phyloP scores from a whole-genome alignment of 371 early-diverging fungal species.

The Haplosporangium sp. region DNA sequence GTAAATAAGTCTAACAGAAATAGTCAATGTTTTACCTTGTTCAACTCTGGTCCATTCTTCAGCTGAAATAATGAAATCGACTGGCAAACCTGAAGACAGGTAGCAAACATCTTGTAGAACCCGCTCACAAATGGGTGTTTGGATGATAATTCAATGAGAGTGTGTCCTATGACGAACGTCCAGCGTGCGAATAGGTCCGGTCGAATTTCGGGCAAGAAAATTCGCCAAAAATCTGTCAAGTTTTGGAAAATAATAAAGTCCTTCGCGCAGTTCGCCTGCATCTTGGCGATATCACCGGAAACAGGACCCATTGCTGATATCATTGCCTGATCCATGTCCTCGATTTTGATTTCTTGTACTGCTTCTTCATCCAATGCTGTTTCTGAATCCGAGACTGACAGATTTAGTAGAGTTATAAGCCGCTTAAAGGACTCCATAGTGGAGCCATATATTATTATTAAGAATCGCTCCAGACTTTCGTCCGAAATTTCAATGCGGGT shows the following conservation, averaged over 20 bases:
- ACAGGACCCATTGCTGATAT: slow-evolving; percentile 11
- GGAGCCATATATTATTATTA: slow-evolving; percentile 32
- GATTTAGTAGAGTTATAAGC: slow-evolving; percentile 38
- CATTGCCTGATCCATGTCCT: slow-evolving; percentile 15
- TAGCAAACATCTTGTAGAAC: slow-evolving; percentile 76
- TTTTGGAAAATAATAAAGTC: slow-evolving; percentile 80
- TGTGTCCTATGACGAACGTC: slow-evolving; percentile 67
- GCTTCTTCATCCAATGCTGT: slow-evolving; percentile 17
- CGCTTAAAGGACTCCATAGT: slow-evolving; percentile 48
- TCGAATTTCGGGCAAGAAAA: slow-evolving; percentile 63
- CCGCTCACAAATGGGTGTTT: slow-evolving; percentile 78
- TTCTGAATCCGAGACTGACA: slow-evolving; percentile 37
- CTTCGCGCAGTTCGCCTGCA: slow-evolving; percentile 69
- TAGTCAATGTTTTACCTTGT: slow-evolving; percentile 21
- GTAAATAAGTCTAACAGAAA: not conserved
- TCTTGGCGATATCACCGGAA: slow-evolving; percentile 57
- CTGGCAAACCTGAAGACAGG: slow-evolving; percentile 62
- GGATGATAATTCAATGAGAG: slow-evolving; percentile 65
- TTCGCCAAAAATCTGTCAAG: slow-evolving; percentile 74
- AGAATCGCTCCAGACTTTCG: slow-evolving; percentile 22
- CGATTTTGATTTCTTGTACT: not conserved
- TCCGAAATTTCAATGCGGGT: slow-evolving; percentile 11
- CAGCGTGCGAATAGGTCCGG: slow-evolving; percentile 65
- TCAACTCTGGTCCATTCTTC: slow-evolving; percentile 2
- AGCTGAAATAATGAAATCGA: slow-evolving; percentile 56